phyloP scores from a whole-genome alignment of 352 stramenopile species.

The Phytophthora niederhauseri region DNA sequence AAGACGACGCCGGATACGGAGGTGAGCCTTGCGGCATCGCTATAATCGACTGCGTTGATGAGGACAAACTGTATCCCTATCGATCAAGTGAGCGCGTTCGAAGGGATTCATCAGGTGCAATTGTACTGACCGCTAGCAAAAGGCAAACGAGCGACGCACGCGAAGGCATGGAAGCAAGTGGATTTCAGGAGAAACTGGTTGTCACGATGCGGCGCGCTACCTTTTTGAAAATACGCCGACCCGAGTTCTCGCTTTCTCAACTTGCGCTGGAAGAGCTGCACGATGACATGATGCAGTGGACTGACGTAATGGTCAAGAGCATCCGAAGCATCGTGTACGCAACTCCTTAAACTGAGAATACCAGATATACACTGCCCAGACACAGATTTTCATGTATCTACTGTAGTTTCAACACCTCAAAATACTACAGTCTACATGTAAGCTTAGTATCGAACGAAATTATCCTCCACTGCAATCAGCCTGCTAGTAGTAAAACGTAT shows the following conservation, averaged over 20 bases:
- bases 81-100: conserved; percentile 25
- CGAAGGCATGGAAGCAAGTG: not conserved
- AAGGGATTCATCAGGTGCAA: conserved; percentile 31
- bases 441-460: too few relatives aligned
- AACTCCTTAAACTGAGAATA: too few relatives aligned
- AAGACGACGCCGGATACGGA: conserved; percentile 11
- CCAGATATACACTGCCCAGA: too few relatives aligned
- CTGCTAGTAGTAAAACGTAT: too few relatives aligned
- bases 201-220: conserved; percentile 34
- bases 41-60: conserved; percentile 33
- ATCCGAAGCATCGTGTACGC: not conserved
- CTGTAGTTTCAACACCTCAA: too few relatives aligned
- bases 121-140: conserved; percentile 32
- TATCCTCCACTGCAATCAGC: too few relatives aligned
- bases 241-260: conserved; percentile 9
- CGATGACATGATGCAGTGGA: not conserved
- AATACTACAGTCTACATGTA: too few relatives aligned
- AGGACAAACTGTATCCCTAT: conserved; percentile 38
- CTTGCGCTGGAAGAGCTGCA: conserved; percentile 6
- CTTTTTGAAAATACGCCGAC: conserved; percentile 14
- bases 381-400: too few relatives aligned
- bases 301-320: not conserved
- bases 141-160: not conserved
- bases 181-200: conserved; percentile 16
- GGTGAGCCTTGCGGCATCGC: conserved; percentile 16